Conservation (phyloP, 2,329 filamentous ascomycete species). For the Aureobasidium zeae region DNA sequence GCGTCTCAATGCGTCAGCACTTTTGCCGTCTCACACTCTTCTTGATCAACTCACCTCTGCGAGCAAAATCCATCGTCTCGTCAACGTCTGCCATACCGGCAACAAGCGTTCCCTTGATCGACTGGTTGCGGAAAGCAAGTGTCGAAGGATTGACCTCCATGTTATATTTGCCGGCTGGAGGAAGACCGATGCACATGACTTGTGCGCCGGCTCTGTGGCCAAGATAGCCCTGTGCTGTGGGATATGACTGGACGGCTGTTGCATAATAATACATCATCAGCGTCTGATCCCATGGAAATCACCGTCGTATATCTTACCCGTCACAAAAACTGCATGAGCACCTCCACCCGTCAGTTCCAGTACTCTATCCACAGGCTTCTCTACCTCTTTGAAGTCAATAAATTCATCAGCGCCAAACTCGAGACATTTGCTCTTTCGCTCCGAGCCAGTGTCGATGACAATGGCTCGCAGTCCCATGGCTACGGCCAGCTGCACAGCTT, state of each 20-base stretch:
- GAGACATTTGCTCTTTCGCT: constrained; percentile 38
- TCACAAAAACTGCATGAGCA: constrained; percentile 36
- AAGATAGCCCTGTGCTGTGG: constrained; percentile 33
- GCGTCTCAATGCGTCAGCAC: neutral
- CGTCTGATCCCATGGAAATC: too few species aligned
- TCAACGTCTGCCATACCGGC: constrained; percentile 41
- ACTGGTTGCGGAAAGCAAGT: constrained; percentile 29
- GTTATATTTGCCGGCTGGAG: constrained; percentile 29
- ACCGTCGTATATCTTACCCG: constrained; percentile 15
- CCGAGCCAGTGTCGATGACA: constrained; percentile 44
- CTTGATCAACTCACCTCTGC: constrained; percentile 38
- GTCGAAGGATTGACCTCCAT: constrained; percentile 29
- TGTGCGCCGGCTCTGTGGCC: constrained; percentile 41
- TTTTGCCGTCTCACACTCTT: constrained; percentile 22
- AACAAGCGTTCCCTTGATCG: constrained; percentile 34
- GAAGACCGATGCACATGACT: constrained; percentile 42
- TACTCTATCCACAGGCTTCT: constrained; percentile 34
- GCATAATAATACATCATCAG: neutral
- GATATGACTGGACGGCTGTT: constrained; percentile 14
- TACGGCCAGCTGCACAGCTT: constrained; percentile 46
- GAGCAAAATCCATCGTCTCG: constrained; percentile 41
- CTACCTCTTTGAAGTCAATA: constrained; percentile 44
- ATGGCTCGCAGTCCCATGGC: constrained; percentile 50
- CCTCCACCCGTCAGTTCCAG: constrained; percentile 40
- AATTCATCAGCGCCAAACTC: constrained; percentile 47